Conservation (phyloP, 768 basidiomycete species). For the Trametes villosa region DNA sequence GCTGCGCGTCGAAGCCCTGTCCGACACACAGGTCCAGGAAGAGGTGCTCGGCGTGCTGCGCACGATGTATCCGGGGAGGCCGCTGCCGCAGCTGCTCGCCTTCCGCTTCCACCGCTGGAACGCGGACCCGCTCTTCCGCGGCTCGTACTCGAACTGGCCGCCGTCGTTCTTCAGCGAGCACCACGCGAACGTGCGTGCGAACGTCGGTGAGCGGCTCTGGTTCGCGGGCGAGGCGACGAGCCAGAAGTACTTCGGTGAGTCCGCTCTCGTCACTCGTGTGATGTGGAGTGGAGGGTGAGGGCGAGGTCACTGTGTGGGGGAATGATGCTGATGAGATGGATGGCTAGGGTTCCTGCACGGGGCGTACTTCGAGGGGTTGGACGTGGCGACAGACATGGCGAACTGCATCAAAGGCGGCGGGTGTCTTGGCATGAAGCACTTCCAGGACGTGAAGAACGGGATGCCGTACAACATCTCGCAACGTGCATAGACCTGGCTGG, state of each 20-base stretch:
- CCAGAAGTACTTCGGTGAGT: conserved; percentile 58
- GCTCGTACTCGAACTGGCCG: conserved; percentile 70
- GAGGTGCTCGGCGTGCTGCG: conserved; percentile 59
- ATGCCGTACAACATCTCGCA: conserved; percentile 28
- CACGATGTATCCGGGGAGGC: conserved; percentile 56
- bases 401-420: conserved; percentile 31
- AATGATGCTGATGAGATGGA: not conserved
- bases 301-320: too few relatives aligned
- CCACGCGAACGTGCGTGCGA: conserved; percentile 60
- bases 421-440: conserved; percentile 20
- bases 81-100: conserved; percentile 55
- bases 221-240: conserved; percentile 70
- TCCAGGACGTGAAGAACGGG: conserved; percentile 28
- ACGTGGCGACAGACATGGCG: conserved; percentile 32
- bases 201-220: conserved; percentile 55
- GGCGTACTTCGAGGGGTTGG: conserved; percentile 39
- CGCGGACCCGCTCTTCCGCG: conserved; percentile 53
- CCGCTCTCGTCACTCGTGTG: not conserved
- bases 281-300: not conserved
- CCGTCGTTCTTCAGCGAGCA: conserved; percentile 55
- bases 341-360: conserved; percentile 38
- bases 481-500: too few relatives aligned
- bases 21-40: conserved; percentile 48
- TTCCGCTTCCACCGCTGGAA: conserved; percentile 59
- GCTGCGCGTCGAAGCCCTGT: conserved; percentile 55